Evolutionary conservation across 805 yeast species (phyloP).

Genomic region (Lachancea meyersii): DNA sequence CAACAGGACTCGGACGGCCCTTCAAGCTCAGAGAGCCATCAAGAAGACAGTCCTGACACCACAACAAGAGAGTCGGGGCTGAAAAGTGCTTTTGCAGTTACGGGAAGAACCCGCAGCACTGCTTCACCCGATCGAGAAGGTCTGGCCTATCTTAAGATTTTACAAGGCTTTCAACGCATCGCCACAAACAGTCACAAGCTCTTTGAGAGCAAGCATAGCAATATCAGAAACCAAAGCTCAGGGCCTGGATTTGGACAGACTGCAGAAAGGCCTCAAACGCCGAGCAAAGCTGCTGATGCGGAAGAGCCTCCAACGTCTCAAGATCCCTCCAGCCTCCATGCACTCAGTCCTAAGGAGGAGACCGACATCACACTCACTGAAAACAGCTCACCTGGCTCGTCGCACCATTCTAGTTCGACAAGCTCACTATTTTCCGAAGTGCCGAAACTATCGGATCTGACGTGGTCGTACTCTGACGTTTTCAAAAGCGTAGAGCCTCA

Average conservation of each 20-base stretch:
- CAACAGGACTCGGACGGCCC: not conserved
- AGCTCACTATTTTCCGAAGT: constrained; percentile 26
- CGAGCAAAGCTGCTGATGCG: not conserved
- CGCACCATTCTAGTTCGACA: constrained; percentile 21
- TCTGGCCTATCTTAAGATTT: constrained; percentile 16
- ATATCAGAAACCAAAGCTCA: not conserved
- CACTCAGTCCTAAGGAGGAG: not conserved
- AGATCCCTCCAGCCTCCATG: not conserved
- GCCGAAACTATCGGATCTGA: constrained; percentile 19
- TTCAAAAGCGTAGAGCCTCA: constrained; percentile 13
- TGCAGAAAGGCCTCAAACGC: constrained; percentile 1
- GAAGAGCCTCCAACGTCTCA: constrained; percentile 14
- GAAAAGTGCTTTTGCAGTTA: not conserved
- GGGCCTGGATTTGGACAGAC: not conserved
- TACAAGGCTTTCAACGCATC: constrained; percentile 18
- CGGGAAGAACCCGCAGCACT: not conserved
- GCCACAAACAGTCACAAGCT: constrained; percentile 10
- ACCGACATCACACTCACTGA: constrained; percentile 1
- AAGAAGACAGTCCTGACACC: not conserved
- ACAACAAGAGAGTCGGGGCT: not conserved
- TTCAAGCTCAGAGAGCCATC: too few species aligned
- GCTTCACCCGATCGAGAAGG: constrained; percentile 7
- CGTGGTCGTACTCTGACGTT: constrained; percentile 19
- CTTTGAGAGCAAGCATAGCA: not conserved
- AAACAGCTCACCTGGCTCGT: constrained; percentile 12